A percentile compares a stretch with the other conserved stretches of the same genome.
These are phyloP conservation scores for Diaporthe vexans DNA, from an alignment of 2,329 filamentous ascomycete species.

Conservation along the genomic window DNA sequence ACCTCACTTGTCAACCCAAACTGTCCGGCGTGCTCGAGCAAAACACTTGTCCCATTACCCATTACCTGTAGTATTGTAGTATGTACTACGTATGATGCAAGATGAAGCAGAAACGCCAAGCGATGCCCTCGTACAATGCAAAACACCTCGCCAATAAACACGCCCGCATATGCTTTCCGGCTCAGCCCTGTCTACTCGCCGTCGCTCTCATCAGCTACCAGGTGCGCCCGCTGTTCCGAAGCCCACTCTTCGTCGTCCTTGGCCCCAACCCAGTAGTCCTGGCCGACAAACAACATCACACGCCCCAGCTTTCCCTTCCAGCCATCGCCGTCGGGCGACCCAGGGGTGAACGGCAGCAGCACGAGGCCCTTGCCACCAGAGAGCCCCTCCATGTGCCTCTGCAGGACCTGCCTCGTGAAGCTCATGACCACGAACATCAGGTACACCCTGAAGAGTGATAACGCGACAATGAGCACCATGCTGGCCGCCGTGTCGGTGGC, in stretches of 20 bases:
- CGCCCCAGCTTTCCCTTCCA: constrained; percentile 86
- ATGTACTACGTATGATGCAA: not conserved
- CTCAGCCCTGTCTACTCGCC: constrained; percentile 1
- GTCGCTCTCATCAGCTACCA: constrained; percentile 1
- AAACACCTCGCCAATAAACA: not conserved
- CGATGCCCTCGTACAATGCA: constrained; percentile 35
- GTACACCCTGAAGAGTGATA: constrained; percentile 85
- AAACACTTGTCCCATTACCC: constrained; percentile 24
- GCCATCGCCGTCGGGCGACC: constrained; percentile 81
- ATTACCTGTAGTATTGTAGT: not conserved
- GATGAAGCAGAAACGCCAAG: constrained; percentile 15
- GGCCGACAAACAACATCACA: constrained; percentile 80
- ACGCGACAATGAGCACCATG: constrained; percentile 79
- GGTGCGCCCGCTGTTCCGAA: constrained; percentile 59
- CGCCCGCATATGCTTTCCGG: not conserved
- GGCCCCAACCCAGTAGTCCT: constrained; percentile 81
- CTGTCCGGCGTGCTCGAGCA: not conserved
- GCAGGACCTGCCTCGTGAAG: constrained; percentile 82
- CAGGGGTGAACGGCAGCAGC: constrained; percentile 73
- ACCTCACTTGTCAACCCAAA: not conserved
- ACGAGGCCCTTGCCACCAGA: constrained; percentile 42
- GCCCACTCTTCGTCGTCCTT: constrained; percentile 78
- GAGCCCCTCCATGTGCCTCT: constrained; percentile 72
- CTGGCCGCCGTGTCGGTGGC: constrained; percentile 78
- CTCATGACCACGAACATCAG: constrained; percentile 87